These are phyloP conservation scores for Scenedesmus sp. DNA, from an alignment of 163 green algal species.

Conservation along the genomic window DNA sequence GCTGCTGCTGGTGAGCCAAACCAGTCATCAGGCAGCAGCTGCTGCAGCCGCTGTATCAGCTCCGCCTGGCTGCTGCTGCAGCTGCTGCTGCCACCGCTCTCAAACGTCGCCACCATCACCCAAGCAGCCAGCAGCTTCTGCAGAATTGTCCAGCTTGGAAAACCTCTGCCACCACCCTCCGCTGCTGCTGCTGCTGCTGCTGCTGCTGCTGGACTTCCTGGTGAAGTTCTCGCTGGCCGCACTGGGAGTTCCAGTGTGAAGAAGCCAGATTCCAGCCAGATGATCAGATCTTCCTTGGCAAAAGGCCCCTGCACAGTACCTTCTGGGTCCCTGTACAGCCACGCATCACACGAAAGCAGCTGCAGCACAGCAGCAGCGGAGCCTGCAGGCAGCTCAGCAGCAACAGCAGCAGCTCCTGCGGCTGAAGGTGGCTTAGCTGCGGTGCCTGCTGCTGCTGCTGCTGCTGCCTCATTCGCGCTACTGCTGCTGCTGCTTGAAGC, in stretches of 20 bases:
- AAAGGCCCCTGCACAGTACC: constrained; percentile 3
- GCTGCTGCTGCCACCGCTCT: not conserved
- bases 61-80: not conserved
- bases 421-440: no score
- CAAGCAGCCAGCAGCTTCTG: constrained; percentile 1
- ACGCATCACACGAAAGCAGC: constrained; percentile 2
- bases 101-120: not conserved
- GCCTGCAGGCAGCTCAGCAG: not conserved
- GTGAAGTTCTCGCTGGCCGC: not conserved
- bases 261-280: constrained; percentile 23
- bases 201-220: not conserved
- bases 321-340: constrained; percentile 18
- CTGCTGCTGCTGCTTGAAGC: not conserved
- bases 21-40: not conserved
- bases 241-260: constrained; percentile 13
- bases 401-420: not conserved
- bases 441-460: constrained; percentile 16
- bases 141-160: not conserved
- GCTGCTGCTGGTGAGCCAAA: not conserved
- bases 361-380: not conserved
- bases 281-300: not conserved
- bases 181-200: constrained; percentile 7
- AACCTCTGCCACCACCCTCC: not conserved
- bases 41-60: not conserved
- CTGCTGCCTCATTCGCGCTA: not conserved